Evolutionary conservation across 805 yeast genomes (phyloP), one percentile per base, ranked within the genome.

Genomic region (Saccharomycopsis sp.): DNA sequence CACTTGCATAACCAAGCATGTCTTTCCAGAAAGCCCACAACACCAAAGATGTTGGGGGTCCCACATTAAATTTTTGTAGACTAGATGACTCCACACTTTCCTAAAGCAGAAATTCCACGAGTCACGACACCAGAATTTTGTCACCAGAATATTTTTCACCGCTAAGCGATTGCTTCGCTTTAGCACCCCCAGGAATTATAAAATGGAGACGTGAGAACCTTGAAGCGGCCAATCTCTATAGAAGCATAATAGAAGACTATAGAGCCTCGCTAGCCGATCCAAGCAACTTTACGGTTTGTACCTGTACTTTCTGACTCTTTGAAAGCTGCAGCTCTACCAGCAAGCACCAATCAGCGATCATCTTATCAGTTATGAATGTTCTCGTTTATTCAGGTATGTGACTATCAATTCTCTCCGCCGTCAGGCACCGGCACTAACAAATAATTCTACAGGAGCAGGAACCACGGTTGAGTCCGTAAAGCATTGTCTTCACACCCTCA

Each of bases 391-490:
- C 83, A 2, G 86, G 82, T 67, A 57, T 57, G 70, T 62, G 14
- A 7, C 18, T 34, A 5, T 47, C n/a, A 24, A 15, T 50, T 50
- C 24, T 50, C 20, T 15, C 14, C 21, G 34, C 29, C 15, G 5
- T 47, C 62, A 68, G 2, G 70, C 68, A 24, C 18, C 54, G 24
- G 41, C 18, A 29, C 47, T 52, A 48, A 54, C 48, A 34, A 16
- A 16, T 23, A 12, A n/a, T n/a, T n/a, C n/a, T 50, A 66, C 63
- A 67, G 84, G 86, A 2, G 86, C 89, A 1, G 99, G 99, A 1
- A 81, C 97, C 4, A 88, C 97, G 0, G 78, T 86, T 1, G 95
- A 90, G 54, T 85, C 94, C 34, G 95, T 91, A 54, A 86, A 84
- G 61, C 96, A 91, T 65, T 83, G 95, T 54, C 69, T 88, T 2